Base-by-base conservation (phyloP, 2,329 filamentous ascomycete species). In the Stachybotrys chlorohalonatus region DNA sequence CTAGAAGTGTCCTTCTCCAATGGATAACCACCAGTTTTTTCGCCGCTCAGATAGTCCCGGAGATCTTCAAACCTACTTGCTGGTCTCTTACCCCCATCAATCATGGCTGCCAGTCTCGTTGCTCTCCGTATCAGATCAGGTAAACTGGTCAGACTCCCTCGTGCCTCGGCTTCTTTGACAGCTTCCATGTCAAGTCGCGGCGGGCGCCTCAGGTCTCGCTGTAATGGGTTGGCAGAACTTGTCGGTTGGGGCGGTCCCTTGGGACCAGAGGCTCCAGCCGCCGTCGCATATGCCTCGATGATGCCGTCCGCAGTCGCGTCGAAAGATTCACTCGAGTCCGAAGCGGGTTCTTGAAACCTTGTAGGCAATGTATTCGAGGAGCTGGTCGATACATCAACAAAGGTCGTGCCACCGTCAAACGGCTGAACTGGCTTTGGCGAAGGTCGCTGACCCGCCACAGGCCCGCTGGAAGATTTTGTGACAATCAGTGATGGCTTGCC, bases 121-220 rank as follows among this genome's bases (percentile, higher is more conserved):
- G 94, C 94, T 62, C 94, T 83, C 64, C 84, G 81, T 61, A 99
- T 97, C 57, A 99, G 75, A 67, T 97, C 94, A 0, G 92, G 88
- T 56, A 99, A 75, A 70, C 92, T 96, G 1, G 94, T 97, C 59
- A 96, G 77, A 67, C 92, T 96, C 5, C 90, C 92, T 64, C 94
- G 83, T 1, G 87, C 83, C 69, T 96, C 90, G 15, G 89, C 89
- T 52, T 87, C 84, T 59, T 84, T 82, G 4, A 95, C 88, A 5
- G 89, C 89, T 64, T 92, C 86, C 30, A 96, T 86, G 65, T 96
- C 85, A 5, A 96, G 74, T 42, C 82, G 83, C 4, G 90, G 88
- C 36, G 93, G 92, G 51, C 81, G 73, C 60, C 78, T 74, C 54
- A 85, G 75, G 11, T 82, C 84, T 30, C 74, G 72, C 58, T 73